These are phyloP conservation scores for Purpureocillium lavendulum DNA, from an alignment of 2,329 filamentous ascomycete species.

Conservation along the genomic window DNA sequence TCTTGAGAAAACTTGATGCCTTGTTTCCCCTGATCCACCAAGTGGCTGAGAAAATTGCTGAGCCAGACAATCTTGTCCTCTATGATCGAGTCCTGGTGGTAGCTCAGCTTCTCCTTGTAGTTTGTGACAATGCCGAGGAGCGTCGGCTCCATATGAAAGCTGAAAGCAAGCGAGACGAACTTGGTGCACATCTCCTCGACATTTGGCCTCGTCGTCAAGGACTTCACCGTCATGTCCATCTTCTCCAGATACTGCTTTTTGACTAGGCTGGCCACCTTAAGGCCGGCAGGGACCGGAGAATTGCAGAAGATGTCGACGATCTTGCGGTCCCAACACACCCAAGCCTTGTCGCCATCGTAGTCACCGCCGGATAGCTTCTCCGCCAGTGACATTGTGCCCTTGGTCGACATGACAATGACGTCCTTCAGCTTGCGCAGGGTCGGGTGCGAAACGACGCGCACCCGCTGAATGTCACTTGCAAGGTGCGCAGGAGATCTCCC, in stretches of 20 bases:
- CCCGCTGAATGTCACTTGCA: constrained; percentile 64
- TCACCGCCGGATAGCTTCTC: constrained; percentile 69
- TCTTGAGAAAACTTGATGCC: constrained; percentile 37
- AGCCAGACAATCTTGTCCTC: constrained; percentile 35
- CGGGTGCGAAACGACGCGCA: constrained; percentile 47
- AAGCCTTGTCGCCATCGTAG: constrained; percentile 73
- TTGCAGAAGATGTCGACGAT: constrained; percentile 63
- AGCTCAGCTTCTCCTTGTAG: constrained; percentile 55
- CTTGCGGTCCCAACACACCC: constrained; percentile 64
- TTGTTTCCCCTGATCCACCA: constrained; percentile 53
- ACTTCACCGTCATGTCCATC: constrained; percentile 37
- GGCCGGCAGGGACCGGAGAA: constrained; percentile 22
- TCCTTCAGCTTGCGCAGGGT: constrained; percentile 63
- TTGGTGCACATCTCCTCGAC: constrained; percentile 23
- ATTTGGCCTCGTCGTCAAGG: constrained; percentile 12
- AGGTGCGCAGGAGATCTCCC: constrained; percentile 62
- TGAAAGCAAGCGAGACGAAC: constrained; percentile 46
- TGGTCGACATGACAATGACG: constrained; percentile 67
- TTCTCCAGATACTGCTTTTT: constrained; percentile 38
- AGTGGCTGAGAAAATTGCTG: constrained; percentile 40
- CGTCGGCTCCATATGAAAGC: constrained; percentile 47
- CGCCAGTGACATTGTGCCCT: constrained; percentile 55
- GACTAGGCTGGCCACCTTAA: constrained; percentile 31
- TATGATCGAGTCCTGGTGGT: constrained; percentile 44
- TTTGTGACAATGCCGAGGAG: constrained; percentile 57